Percentiles rank a stretch among this genome's conserved stretches.
These are phyloP conservation scores for Boletellus ananiceps DNA, from an alignment of 768 basidiomycete genomes.

Conservation along the genomic window DNA sequence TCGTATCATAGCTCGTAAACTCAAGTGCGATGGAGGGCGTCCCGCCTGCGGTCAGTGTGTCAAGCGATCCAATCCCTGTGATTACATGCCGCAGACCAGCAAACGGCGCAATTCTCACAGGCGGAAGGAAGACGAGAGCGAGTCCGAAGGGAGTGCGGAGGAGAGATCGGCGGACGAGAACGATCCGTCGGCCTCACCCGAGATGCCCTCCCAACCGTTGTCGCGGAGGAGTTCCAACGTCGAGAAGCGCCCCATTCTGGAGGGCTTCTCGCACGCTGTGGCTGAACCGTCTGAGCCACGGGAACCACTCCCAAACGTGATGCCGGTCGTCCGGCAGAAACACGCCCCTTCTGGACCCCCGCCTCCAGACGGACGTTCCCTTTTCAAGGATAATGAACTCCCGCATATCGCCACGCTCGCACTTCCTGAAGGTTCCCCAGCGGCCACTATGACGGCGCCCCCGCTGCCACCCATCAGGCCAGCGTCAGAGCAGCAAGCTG, in stretches of 20 bases:
- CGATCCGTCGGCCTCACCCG: constrained; percentile 56
- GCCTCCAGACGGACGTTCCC: constrained; percentile 35
- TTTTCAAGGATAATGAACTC: constrained; percentile 59
- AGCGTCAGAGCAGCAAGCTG: constrained; percentile 62
- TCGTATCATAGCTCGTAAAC: constrained; percentile 62
- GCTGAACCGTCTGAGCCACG: constrained; percentile 41
- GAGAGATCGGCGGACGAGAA: constrained; percentile 49
- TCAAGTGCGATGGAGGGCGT: constrained; percentile 84
- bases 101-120: constrained; percentile 67
- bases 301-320: constrained; percentile 37
- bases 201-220: constrained; percentile 31
- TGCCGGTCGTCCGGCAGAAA: constrained; percentile 33
- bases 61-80: constrained; percentile 74
- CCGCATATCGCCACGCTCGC: constrained; percentile 71
- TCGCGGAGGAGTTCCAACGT: constrained; percentile 35
- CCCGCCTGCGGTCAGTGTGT: constrained; percentile 80
- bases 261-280: constrained; percentile 27
- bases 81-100: constrained; percentile 69
- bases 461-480: constrained; percentile 62
- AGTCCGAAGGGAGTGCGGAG: constrained; percentile 62
- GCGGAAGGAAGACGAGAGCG: constrained; percentile 55
- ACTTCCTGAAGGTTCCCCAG: constrained; percentile 52
- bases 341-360: constrained; percentile 21
- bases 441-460: constrained; percentile 55
- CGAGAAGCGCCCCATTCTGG: constrained; percentile 33